Conservation (phyloP, 2,329 filamentous ascomycete genomes). For the Trichothecium roseum region DNA sequence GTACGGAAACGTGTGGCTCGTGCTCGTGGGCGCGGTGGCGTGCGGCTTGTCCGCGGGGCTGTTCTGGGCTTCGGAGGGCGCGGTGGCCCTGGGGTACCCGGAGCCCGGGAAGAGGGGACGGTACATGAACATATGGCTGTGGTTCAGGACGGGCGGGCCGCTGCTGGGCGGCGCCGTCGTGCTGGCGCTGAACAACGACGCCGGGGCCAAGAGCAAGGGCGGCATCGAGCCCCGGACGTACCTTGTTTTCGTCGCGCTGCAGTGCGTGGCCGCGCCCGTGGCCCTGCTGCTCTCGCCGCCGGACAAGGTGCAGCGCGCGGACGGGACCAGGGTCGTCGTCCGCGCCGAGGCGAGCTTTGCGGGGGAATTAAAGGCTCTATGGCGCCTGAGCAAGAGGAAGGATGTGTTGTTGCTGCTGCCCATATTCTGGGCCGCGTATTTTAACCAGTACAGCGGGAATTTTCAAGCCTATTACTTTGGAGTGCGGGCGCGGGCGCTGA, state of each 20-base stretch:
- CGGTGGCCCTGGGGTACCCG: slow-evolving; percentile 37
- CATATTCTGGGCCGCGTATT: slow-evolving; percentile 28
- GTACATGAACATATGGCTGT: slow-evolving; percentile 23
- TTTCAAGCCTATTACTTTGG: slow-evolving; percentile 8
- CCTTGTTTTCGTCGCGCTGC: slow-evolving; percentile 16
- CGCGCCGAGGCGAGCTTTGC: slow-evolving; percentile 23
- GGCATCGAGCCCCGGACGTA: slow-evolving; percentile 29
- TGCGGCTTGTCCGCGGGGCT: slow-evolving; percentile 38
- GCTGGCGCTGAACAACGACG: slow-evolving; percentile 26
- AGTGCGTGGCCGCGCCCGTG: slow-evolving; percentile 14
- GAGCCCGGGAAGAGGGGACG: slow-evolving; percentile 33
- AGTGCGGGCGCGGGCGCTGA: slow-evolving; percentile 10
- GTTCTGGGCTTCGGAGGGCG: slow-evolving; percentile 40
- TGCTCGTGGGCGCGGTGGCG: slow-evolving; percentile 34
- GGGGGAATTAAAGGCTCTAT: slow-evolving; percentile 25
- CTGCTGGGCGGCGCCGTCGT: slow-evolving; percentile 35
- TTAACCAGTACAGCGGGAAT: slow-evolving; percentile 16
- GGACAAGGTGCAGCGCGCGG: slow-evolving; percentile 14
- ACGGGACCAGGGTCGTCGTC: slow-evolving; percentile 13
- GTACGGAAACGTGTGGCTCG: slow-evolving; percentile 40
- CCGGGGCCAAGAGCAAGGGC: slow-evolving; percentile 26
- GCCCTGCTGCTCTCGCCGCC: slow-evolving; percentile 16
- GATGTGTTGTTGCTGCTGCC: slow-evolving; percentile 38
- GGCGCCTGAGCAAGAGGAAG: slow-evolving; percentile 26
- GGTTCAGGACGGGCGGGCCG: slow-evolving; percentile 39